Conservation (phyloP, 192 early-diverging fungal species). For the Backusella westeae region DNA sequence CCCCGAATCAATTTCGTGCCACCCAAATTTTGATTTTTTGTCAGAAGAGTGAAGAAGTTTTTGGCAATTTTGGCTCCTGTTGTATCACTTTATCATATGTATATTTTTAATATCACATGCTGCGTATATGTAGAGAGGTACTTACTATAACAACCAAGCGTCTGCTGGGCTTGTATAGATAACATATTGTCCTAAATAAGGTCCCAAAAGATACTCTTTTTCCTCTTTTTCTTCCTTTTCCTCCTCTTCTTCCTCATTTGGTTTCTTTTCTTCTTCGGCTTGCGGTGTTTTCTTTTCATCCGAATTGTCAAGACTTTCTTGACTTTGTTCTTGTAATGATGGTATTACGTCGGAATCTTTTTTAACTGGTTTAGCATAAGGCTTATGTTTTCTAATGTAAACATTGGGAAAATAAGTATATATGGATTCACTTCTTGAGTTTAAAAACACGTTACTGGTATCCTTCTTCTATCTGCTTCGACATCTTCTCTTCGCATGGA, state of each 20-base stretch:
- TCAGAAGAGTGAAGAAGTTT: slow-evolving; percentile 55
- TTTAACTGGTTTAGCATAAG: neutral
- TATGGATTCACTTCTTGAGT: too few species aligned
- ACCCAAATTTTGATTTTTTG: slow-evolving; percentile 53
- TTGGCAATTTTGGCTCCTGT: slow-evolving; percentile 33
- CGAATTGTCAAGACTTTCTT: neutral
- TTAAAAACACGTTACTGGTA: slow-evolving; percentile 45
- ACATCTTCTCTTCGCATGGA: slow-evolving; percentile 80
- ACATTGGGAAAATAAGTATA: neutral
- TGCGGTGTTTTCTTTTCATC: neutral
- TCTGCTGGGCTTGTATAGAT: slow-evolving; percentile 61
- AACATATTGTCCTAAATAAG: slow-evolving; percentile 73
- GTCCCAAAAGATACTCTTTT: slow-evolving; percentile 60
- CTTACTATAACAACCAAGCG: slow-evolving; percentile 59
- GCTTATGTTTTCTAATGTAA: slow-evolving; percentile 8
- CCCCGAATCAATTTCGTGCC: slow-evolving; percentile 72
- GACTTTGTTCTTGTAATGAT: neutral
- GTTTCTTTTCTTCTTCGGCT: neutral
- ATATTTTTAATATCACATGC: neutral
- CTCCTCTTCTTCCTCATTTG: neutral
- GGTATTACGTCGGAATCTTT: neutral
- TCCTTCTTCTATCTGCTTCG: slow-evolving; percentile 79
- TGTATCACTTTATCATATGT: slow-evolving; percentile 20
- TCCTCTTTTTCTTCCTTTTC: slow-evolving; percentile 5
- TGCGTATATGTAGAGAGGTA: neutral